Conservation (phyloP, 345 rosid species). For the Aquilaria sinensis region DNA sequence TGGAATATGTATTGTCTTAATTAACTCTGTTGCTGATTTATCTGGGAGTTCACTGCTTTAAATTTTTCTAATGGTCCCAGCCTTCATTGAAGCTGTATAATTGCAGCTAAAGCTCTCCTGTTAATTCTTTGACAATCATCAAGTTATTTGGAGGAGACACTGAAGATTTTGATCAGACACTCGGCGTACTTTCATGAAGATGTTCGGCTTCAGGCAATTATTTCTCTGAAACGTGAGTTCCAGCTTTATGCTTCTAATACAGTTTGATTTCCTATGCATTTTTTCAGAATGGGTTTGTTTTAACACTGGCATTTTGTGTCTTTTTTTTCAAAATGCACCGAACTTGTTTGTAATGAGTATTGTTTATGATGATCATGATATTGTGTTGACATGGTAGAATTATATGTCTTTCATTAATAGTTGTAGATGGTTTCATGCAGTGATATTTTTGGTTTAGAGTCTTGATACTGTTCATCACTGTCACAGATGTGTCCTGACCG, state of each 20-base stretch:
- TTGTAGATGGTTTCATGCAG: too few relatives aligned
- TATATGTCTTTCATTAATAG: too few relatives aligned
- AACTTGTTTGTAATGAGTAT: neutral
- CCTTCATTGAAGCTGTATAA: too few relatives aligned
- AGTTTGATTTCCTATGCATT: neutral
- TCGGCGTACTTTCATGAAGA: slow-evolving; percentile 97
- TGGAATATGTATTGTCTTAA: neutral
- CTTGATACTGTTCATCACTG: too few relatives aligned
- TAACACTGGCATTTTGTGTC: neutral
- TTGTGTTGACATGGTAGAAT: too few relatives aligned
- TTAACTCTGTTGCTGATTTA: too few relatives aligned
- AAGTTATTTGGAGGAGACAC: slow-evolving; percentile 90
- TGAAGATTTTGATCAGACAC: slow-evolving; percentile 77
- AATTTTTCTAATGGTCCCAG: too few relatives aligned
- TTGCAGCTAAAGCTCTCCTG: neutral
- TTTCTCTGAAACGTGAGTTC: slow-evolving; percentile 75
- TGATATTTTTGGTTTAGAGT: too few relatives aligned
- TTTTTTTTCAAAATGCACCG: neutral
- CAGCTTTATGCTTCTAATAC: slow-evolving; percentile 1
- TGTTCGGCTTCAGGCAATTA: slow-evolving; percentile 94
- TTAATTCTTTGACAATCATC: slow-evolving; percentile 39
- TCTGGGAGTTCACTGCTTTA: too few relatives aligned
- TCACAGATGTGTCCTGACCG: too few relatives aligned
- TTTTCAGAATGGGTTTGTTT: neutral
- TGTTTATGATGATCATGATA: neutral